Evolutionary conservation across 2,329 filamentous ascomycete genomes (phyloP).

Genomic region (Diaporthe sp.): DNA sequence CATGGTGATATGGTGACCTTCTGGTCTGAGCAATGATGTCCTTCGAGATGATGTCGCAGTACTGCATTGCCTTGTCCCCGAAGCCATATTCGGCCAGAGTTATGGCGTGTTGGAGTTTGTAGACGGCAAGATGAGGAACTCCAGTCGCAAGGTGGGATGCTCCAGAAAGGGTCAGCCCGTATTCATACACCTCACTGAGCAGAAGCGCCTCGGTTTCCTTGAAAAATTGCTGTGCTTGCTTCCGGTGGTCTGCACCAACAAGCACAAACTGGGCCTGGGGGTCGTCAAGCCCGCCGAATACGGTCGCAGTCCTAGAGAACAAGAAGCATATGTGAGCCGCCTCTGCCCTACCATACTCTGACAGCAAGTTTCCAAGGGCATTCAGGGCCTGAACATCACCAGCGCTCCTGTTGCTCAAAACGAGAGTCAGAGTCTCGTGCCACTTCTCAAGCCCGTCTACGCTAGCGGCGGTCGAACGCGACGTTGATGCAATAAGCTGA

Average conservation of each 20-base stretch:
- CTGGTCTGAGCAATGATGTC: constrained; percentile 85
- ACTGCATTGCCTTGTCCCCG: constrained; percentile 85
- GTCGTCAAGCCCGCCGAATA: constrained; percentile 88
- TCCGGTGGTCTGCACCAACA: constrained; percentile 84
- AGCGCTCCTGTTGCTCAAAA: constrained; percentile 87
- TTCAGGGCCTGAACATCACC: constrained; percentile 83
- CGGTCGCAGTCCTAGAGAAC: constrained; percentile 77
- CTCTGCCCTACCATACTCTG: constrained; percentile 87
- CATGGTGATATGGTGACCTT: constrained; percentile 87
- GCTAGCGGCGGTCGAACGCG: constrained; percentile 62
- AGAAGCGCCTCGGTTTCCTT: constrained; percentile 88
- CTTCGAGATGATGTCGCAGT: constrained; percentile 85
- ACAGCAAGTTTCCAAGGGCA: constrained; percentile 83
- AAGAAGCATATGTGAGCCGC: constrained; percentile 95
- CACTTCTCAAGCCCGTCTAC: constrained; percentile 91
- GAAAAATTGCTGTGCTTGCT: constrained; percentile 76
- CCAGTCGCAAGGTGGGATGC: constrained; percentile 63
- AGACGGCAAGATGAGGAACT: constrained; percentile 86
- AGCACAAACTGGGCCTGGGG: constrained; percentile 81
- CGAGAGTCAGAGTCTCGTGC: constrained; percentile 87
- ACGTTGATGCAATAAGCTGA: constrained; percentile 85
- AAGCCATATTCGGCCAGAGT: constrained; percentile 86
- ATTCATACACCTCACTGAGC: constrained; percentile 97
- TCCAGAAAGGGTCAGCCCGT: constrained; percentile 79
- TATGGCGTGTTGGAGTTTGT: constrained; percentile 91